These are phyloP conservation scores for Geotrichum phurueaensis DNA, from an alignment of 1,139 yeast genomes.

Conservation along the genomic window DNA sequence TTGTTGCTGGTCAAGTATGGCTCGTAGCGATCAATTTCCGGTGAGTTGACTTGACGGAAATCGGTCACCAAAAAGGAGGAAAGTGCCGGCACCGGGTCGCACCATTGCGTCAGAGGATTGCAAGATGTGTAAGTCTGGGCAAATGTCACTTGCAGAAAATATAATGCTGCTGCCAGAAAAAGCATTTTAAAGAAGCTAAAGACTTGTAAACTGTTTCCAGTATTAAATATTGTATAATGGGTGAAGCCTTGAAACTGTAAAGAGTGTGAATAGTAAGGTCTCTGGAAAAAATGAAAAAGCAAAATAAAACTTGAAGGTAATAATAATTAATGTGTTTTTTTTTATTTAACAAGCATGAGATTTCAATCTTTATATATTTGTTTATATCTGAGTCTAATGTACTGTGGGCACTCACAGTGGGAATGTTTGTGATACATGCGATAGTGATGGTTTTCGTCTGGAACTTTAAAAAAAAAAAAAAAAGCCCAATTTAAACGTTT, in stretches of 20 bases:
- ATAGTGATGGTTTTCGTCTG: not conserved
- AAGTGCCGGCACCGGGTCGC: slow-evolving; percentile 20
- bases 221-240: no score
- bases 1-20: slow-evolving; percentile 23
- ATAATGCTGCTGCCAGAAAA: not conserved
- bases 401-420: not conserved
- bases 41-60: slow-evolving; percentile 22
- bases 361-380: no score
- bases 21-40: slow-evolving; percentile 7
- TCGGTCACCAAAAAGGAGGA: slow-evolving; percentile 19
- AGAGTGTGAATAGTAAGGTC: no score
- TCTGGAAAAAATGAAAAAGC: no score
- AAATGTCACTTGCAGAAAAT: not conserved
- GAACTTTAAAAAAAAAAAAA: not conserved
- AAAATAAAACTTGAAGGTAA: no score
- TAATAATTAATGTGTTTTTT: no score
- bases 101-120: slow-evolving; percentile 21
- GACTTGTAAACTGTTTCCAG: no score
- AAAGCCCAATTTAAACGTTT: not conserved
- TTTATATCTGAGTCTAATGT: no score
- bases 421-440: not conserved
- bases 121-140: slow-evolving; percentile 19
- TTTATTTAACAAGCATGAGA: no score
- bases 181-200: not conserved
- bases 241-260: no score